Conservation (phyloP, 192 early-diverging fungal species). For the Chytriomyces sp. region DNA sequence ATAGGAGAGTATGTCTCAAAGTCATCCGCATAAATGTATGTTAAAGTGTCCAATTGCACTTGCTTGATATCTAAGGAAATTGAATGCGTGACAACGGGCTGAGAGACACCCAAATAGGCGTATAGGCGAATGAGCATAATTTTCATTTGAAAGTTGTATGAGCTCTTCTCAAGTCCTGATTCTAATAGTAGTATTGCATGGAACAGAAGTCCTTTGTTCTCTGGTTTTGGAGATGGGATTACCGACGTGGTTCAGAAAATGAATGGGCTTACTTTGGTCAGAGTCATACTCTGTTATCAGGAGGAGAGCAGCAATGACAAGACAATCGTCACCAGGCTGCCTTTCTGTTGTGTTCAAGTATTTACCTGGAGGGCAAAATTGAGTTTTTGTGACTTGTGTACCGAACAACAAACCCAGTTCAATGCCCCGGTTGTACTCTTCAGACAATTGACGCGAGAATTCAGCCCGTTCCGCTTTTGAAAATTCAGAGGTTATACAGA, state of each 20-base stretch:
- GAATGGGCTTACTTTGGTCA: slow-evolving; percentile 31
- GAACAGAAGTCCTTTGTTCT: slow-evolving; percentile 10
- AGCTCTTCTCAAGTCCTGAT: slow-evolving; percentile 71
- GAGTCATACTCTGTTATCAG: slow-evolving; percentile 54
- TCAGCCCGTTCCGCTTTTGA: not conserved
- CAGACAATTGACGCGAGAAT: slow-evolving; percentile 43
- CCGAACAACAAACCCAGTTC: slow-evolving; percentile 60
- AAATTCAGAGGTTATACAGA: not conserved
- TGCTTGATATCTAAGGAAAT: slow-evolving; percentile 85
- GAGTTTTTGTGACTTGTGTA: no score
- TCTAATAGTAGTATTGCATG: slow-evolving; percentile 71
- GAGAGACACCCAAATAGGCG: slow-evolving; percentile 53
- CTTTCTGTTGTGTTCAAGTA: slow-evolving; percentile 67
- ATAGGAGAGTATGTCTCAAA: slow-evolving; percentile 54
- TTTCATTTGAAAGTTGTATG: slow-evolving; percentile 83
- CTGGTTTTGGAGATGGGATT: not conserved
- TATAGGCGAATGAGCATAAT: slow-evolving; percentile 86
- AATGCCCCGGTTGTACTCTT: slow-evolving; percentile 45
- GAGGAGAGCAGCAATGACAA: slow-evolving; percentile 62
- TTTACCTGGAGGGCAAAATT: slow-evolving; percentile 14
- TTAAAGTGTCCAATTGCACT: slow-evolving; percentile 88
- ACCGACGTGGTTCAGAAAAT: no score
- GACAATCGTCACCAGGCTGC: slow-evolving; percentile 80
- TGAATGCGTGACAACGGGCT: slow-evolving; percentile 49
- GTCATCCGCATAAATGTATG: slow-evolving; percentile 70